Conservation (phyloP, 768 basidiomycete genomes). For the Boletus bicolor region DNA sequence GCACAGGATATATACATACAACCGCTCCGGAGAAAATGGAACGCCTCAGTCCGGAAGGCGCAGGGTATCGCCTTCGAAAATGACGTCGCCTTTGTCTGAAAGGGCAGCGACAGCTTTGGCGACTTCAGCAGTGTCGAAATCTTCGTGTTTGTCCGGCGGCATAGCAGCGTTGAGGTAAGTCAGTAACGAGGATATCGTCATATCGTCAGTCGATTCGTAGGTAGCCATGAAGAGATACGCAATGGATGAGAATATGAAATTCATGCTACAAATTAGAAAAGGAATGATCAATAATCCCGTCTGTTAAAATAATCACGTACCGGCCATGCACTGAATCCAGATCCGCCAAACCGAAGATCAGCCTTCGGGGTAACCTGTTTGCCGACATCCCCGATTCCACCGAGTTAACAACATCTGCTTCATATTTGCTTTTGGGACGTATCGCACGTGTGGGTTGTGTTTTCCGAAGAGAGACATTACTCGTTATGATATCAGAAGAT, state of each 20-base stretch:
- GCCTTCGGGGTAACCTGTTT: conserved; percentile 25
- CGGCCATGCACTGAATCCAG: conserved; percentile 58
- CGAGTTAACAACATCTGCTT: conserved; percentile 18
- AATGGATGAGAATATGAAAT: conserved; percentile 61
- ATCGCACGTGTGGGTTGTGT: conserved; percentile 22
- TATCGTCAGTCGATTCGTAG: conserved; percentile 62
- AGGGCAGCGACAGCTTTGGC: conserved; percentile 45
- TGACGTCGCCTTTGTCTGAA: conserved; percentile 45
- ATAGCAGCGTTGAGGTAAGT: conserved; percentile 74
- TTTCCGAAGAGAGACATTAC: conserved; percentile 18
- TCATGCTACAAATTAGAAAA: conserved; percentile 37
- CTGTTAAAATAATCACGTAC: conserved; percentile 38
- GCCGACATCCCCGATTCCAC: conserved; percentile 15
- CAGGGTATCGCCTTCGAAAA: conserved; percentile 50
- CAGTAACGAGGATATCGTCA: conserved; percentile 65
- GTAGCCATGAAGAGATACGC: conserved; percentile 65
- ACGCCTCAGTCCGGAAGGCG: conserved; percentile 26
- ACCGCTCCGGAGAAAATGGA: background rate
- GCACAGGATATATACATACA: background rate
- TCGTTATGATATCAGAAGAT: conserved; percentile 14
- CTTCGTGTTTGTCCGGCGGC: conserved; percentile 76
- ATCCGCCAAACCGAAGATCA: conserved; percentile 46
- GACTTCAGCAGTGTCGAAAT: conserved; percentile 76
- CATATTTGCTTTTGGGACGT: conserved; percentile 27
- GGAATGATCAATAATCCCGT: conserved; percentile 7